Conservation (phyloP, 768 basidiomycete genomes). For the Termitomyces sp. region DNA sequence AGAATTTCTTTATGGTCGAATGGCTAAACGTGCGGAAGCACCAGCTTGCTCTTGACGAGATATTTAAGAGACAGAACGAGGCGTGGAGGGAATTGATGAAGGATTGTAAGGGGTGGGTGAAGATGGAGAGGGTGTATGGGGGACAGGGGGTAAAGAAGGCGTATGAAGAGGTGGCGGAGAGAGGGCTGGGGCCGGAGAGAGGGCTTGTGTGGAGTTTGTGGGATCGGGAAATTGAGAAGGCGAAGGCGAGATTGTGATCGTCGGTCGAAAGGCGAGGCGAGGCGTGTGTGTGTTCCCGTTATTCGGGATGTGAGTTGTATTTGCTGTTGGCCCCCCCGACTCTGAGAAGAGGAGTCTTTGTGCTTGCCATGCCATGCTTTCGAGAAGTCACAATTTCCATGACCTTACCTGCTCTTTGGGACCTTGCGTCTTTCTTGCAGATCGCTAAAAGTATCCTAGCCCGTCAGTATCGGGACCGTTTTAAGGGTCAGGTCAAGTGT, state of each 20-base stretch:
- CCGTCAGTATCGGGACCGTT: too few species aligned
- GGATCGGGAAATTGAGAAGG: constrained; percentile 28
- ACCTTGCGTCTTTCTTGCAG: too few species aligned
- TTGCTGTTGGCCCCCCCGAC: too few species aligned
- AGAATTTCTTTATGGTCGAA: constrained; percentile 67
- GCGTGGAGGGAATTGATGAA: constrained; percentile 62
- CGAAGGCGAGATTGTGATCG: constrained; percentile 13
- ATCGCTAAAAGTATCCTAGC: too few species aligned
- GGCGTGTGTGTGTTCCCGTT: neutral
- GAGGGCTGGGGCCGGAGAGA: constrained; percentile 49
- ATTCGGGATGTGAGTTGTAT: neutral
- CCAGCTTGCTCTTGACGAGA: constrained; percentile 43
- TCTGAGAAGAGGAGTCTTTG: too few species aligned
- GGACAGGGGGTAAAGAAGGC: constrained; percentile 42
- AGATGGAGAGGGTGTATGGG: constrained; percentile 46
- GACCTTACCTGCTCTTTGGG: too few species aligned
- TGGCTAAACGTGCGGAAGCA: constrained; percentile 57
- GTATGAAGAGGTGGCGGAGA: constrained; percentile 42
- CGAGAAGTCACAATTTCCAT: too few species aligned
- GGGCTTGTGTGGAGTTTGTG: constrained; percentile 69
- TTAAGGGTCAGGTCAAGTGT: too few species aligned
- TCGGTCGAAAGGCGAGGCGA: too few species aligned
- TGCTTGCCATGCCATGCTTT: too few species aligned
- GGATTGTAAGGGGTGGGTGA: constrained; percentile 54
- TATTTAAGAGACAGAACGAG: constrained; percentile 43